Conservation (phyloP, 2,329 filamentous ascomycete species). For the Trichoderma sp. region DNA sequence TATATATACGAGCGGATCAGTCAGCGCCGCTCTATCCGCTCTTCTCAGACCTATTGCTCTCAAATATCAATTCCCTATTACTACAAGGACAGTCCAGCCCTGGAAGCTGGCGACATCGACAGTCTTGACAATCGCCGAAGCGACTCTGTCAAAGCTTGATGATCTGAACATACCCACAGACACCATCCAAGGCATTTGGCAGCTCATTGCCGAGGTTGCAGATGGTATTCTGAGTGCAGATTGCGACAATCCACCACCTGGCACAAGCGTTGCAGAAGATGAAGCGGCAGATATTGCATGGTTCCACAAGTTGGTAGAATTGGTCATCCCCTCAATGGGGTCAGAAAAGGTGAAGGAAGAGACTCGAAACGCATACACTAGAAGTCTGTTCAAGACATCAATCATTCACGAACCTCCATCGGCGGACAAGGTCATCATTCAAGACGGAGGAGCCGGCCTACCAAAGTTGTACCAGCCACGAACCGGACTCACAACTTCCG, state of each 20-base stretch:
- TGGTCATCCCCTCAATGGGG: slow-evolving; percentile 74
- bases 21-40: slow-evolving; percentile 62
- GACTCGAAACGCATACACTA: slow-evolving; percentile 66
- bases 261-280: slow-evolving; percentile 58
- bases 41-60: slow-evolving; percentile 68
- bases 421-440: slow-evolving; percentile 54
- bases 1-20: slow-evolving; percentile 66
- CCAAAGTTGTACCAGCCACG: slow-evolving; percentile 59
- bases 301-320: slow-evolving; percentile 64
- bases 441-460: slow-evolving; percentile 51
- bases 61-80: slow-evolving; percentile 75
- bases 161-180: slow-evolving; percentile 44
- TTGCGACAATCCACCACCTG: slow-evolving; percentile 46
- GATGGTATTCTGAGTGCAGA: slow-evolving; percentile 69
- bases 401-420: slow-evolving; percentile 67
- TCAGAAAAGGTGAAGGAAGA: slow-evolving; percentile 61
- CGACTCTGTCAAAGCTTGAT: slow-evolving; percentile 60
- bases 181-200: slow-evolving; percentile 64
- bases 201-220: slow-evolving; percentile 60
- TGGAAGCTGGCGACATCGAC: slow-evolving; percentile 80
- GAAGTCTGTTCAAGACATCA: slow-evolving; percentile 76
- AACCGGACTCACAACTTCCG: slow-evolving; percentile 68
- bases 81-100: slow-evolving; percentile 66
- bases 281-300: slow-evolving; percentile 77
- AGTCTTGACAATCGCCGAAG: slow-evolving; percentile 63